Evolutionary conservation across 2,329 filamentous ascomycete genomes (phyloP).

Genomic region (Fusarium sp.): DNA sequence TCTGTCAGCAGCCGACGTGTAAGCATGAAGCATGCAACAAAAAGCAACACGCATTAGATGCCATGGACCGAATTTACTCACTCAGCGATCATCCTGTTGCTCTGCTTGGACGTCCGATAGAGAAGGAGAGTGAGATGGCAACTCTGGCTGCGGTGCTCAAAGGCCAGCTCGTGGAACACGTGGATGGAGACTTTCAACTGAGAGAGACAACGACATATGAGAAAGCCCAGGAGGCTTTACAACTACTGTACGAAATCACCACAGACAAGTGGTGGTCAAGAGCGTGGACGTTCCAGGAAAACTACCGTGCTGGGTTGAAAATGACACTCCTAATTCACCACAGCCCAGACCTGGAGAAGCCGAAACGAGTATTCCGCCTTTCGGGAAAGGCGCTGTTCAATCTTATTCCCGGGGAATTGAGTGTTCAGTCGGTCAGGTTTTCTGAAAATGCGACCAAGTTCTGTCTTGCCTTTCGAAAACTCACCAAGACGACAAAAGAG

Average conservation of each 20-base stretch:
- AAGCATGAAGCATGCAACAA: constrained; percentile 33
- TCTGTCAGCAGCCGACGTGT: constrained; percentile 28
- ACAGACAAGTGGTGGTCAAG: constrained; percentile 46
- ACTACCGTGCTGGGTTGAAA: constrained; percentile 42
- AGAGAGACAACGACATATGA: neutral
- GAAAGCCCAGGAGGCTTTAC: constrained; percentile 29
- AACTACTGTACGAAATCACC: constrained; percentile 41
- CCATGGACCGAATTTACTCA: constrained; percentile 50
- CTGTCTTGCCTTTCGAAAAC: constrained; percentile 35
- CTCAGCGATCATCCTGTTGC: constrained; percentile 46
- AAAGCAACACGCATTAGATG: constrained; percentile 43
- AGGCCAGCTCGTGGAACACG: constrained; percentile 26
- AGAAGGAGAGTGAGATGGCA: constrained; percentile 11
- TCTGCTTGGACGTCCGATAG: constrained; percentile 39
- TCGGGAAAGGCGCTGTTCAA: constrained; percentile 12
- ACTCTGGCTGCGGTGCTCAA: constrained; percentile 31
- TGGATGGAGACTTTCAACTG: constrained; percentile 16
- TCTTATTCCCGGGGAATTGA: constrained; percentile 39
- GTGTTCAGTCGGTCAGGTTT: constrained; percentile 36
- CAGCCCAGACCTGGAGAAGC: constrained; percentile 16
- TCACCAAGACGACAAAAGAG: neutral
- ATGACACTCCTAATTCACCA: constrained; percentile 48
- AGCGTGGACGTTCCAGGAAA: constrained; percentile 51
- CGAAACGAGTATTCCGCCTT: constrained; percentile 31
- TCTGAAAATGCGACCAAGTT: constrained; percentile 40